A percentile compares a stretch with the other conserved stretches of the same genome.
Conservation (phyloP, 768 basidiomycete species). For the Mycena albidolilacea region DNA sequence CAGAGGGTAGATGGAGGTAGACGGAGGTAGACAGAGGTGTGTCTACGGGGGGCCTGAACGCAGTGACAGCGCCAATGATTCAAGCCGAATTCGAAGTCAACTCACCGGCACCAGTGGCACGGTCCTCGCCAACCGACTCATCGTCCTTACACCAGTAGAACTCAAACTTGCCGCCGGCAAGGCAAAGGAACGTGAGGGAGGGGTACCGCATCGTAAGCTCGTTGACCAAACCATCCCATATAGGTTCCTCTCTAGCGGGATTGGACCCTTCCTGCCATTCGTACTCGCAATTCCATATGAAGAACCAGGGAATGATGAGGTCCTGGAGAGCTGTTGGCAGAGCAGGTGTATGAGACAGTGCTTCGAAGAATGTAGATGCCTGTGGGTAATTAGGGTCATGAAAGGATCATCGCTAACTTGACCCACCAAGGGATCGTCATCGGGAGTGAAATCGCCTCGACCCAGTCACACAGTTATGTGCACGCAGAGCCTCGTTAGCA, state of each 20-base stretch:
- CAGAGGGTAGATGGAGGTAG: too few relatives aligned
- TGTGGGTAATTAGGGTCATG: neutral
- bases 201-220: neutral
- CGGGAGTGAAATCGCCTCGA: too few relatives aligned
- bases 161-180: neutral
- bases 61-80: neutral
- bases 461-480: neutral
- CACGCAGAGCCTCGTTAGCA: neutral
- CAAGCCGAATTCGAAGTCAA: neutral
- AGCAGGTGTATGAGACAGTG: neutral
- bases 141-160: conserved; percentile 10
- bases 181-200: conserved; percentile 2
- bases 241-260: neutral
- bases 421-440: neutral
- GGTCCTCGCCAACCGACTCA: neutral
- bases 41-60: too few relatives aligned
- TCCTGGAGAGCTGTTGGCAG: conserved; percentile 6
- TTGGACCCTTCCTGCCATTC: neutral
- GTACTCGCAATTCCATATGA: neutral
- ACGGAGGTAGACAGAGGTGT: too few relatives aligned
- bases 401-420: neutral
- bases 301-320: neutral
- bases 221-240: neutral
- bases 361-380: conserved; percentile 1
- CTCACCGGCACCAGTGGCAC: neutral